A percentile compares a stretch with the other conserved stretches of the same genome.
phyloP scores from a whole-genome alignment of 2,329 filamentous ascomycete genomes.

The Pseudopithomyces maydicus region DNA sequence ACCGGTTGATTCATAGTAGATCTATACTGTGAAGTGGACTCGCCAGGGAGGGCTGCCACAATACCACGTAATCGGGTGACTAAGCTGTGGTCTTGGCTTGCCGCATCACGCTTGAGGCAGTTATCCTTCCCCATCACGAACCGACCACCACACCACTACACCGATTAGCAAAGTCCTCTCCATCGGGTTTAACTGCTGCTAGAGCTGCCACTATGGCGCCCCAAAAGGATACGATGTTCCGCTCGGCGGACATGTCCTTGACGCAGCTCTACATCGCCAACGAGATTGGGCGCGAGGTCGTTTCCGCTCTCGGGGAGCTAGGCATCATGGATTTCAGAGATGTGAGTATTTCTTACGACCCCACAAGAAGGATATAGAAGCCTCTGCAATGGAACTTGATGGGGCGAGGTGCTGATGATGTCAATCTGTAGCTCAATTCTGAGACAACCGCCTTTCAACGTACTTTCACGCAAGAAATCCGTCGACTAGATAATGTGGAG shows the following conservation, averaged over 20 bases:
- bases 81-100: conserved; percentile 6
- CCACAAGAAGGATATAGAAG: conserved; percentile 11
- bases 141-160: conserved; percentile 23
- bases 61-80: conserved; percentile 7
- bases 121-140: conserved; percentile 36
- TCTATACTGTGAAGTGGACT: too few species aligned
- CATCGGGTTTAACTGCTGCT: conserved; percentile 28
- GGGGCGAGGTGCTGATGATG: conserved; percentile 29
- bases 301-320: conserved; percentile 93
- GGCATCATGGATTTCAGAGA: conserved; percentile 97
- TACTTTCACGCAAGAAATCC: conserved; percentile 96
- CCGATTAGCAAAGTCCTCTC: conserved; percentile 29
- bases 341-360: conserved; percentile 62
- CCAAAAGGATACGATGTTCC: conserved; percentile 90
- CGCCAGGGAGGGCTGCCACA: not conserved
- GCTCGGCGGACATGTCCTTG: conserved; percentile 99
- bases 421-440: conserved; percentile 75
- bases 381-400: conserved; percentile 24
- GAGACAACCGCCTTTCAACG: conserved; percentile 94
- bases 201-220: conserved; percentile 60
- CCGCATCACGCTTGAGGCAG: conserved; percentile 35
- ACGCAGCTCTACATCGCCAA: conserved; percentile 99
- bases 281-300: conserved; percentile 97
- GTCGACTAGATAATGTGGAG: conserved; percentile 96
- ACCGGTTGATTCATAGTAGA: too few species aligned